Base-by-base conservation (phyloP, 768 basidiomycete genomes). In the Terana coerulea region DNA sequence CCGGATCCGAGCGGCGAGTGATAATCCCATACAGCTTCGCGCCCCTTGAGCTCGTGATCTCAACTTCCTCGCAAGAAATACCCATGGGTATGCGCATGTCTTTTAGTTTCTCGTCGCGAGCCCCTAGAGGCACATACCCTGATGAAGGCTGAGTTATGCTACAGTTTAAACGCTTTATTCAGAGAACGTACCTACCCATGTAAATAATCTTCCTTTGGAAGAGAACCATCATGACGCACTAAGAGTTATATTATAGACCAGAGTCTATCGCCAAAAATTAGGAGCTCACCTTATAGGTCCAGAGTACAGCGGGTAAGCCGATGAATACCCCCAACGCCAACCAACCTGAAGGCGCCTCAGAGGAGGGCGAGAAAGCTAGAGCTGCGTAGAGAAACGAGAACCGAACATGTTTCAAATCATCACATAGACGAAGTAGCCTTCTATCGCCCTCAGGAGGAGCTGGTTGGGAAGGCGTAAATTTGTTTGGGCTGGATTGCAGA, bases 171-270 rank as follows among this genome's bases (percentile, higher is more conserved):
- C n/a, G 8, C 11, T n/a, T n/a, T n/a, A 41, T 12, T 17, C 28
- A 17, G 19, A 12, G 12, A 5, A 29, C 5, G 19, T 5, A 54
- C 40, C 25, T 52, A 69, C 69, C 70, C 71, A 80, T 76, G 61
- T 80, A 80, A 19, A 80, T 76, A 33, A 80, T 69, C 42, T 70
- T 71, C 2, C 78, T 69, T 53, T 79, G 77, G 43, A 79, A 76
- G 1, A 76, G 24, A 3, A 77, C 59, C 61, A 79, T 66, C 67
- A 78, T 71, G 2, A 73, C 29, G 56, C 74, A 77, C 76, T 79
- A 53, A 47, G 30, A 9, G 24, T 15, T n/a, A 34, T 17, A 12
- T 33, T 24, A 33, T 24, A 4, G 17, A 24, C 15, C 43, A 14
- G 24, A 33, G 5, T 51, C n/a, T 24, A 15, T 26, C 12, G n/a